Conservation (phyloP, 2,329 filamentous ascomycete genomes). For the Pseudogymnoascus sp. region DNA sequence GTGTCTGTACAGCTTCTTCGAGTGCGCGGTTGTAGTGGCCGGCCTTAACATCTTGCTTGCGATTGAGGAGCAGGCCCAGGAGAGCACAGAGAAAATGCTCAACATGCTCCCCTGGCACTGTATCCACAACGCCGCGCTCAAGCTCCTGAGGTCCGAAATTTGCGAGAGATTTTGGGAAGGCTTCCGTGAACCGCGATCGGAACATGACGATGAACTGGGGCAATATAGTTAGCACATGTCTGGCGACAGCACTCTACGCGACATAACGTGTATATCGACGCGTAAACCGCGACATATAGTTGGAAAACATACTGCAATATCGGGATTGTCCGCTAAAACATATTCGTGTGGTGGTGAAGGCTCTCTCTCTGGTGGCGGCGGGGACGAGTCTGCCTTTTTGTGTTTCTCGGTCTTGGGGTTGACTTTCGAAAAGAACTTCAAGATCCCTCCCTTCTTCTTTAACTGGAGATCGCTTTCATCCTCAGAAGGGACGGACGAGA, state of each 20-base stretch:
- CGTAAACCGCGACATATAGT: conserved; percentile 34
- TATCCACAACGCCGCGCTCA: conserved; percentile 74
- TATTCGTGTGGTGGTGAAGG: conserved; percentile 87
- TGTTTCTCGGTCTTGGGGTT: conserved; percentile 34
- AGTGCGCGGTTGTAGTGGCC: conserved; percentile 89
- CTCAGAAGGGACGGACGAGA: conserved; percentile 51
- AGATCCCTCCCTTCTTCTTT: conserved; percentile 48
- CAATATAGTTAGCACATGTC: conserved; percentile 29
- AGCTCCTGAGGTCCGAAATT: conserved; percentile 95
- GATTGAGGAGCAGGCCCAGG: conserved; percentile 80
- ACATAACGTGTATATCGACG: conserved; percentile 42
- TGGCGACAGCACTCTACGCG: conserved; percentile 36
- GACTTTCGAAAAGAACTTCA: conserved; percentile 57
- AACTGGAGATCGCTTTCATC: conserved; percentile 45
- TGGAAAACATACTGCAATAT: conserved; percentile 72
- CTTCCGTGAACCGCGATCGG: conserved; percentile 82
- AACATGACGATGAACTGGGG: conserved; percentile 95
- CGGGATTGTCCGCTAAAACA: conserved; percentile 79
- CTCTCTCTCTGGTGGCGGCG: conserved; percentile 67
- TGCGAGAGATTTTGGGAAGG: conserved; percentile 76
- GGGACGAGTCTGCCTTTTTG: conserved; percentile 46
- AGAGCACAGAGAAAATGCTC: conserved; percentile 87
- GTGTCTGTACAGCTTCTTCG: conserved; percentile 81
- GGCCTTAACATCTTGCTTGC: conserved; percentile 95
- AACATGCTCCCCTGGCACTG: conserved; percentile 71